These are phyloP conservation scores for Cadophora sp. DNA, from an alignment of 2,329 filamentous ascomycete species.

Conservation along the genomic window DNA sequence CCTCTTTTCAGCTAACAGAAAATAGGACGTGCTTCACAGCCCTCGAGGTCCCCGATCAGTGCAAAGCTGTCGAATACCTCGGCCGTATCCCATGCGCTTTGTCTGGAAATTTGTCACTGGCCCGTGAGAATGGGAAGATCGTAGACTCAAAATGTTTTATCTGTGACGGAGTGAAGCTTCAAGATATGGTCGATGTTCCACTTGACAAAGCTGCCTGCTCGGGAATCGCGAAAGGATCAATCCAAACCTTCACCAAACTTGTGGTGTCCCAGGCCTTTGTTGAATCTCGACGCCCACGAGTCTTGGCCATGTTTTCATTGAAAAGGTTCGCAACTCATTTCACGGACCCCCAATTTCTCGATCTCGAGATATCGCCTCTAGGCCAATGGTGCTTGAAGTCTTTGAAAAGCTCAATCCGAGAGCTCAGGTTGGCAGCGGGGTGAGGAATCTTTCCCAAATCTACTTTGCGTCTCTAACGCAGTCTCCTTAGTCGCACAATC, in stretches of 20 bases:
- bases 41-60: slow-evolving; percentile 57
- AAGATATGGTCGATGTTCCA: slow-evolving; percentile 25
- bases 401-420: slow-evolving; percentile 82
- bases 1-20: slow-evolving; percentile 19
- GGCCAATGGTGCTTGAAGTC: slow-evolving; percentile 85
- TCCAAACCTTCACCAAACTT: slow-evolving; percentile 55
- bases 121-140: slow-evolving; percentile 41
- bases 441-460: slow-evolving; percentile 42
- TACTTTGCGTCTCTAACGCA: slow-evolving; percentile 31
- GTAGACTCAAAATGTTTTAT: slow-evolving; percentile 39
- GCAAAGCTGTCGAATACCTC: slow-evolving; percentile 59
- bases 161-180: slow-evolving; percentile 39
- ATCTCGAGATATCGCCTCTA: slow-evolving; percentile 70
- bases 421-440: slow-evolving; percentile 83
- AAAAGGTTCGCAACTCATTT: slow-evolving; percentile 74
- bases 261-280: slow-evolving; percentile 53
- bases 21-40: slow-evolving; percentile 52
- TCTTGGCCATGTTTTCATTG: slow-evolving; percentile 75
- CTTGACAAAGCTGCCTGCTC: slow-evolving; percentile 31
- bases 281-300: slow-evolving; percentile 65
- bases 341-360: slow-evolving; percentile 62
- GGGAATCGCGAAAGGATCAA: slow-evolving; percentile 48
- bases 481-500: slow-evolving; percentile 61
- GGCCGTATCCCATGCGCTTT: slow-evolving; percentile 64
- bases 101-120: slow-evolving; percentile 52